phyloP scores from a whole-genome alignment of 2,329 filamentous ascomycete genomes.

The Trichoderma sp. region DNA sequence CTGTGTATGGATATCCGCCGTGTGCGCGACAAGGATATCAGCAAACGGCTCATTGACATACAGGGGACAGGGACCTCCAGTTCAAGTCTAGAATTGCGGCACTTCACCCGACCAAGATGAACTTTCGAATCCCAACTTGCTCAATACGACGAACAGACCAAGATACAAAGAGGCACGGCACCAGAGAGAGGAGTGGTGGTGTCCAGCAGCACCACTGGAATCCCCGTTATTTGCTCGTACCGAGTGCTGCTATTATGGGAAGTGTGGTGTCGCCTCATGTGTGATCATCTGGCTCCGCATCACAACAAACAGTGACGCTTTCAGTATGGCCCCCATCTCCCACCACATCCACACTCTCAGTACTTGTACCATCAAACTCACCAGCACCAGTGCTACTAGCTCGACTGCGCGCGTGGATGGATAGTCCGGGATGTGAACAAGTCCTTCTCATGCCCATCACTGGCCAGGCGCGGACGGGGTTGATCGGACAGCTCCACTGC shows the following conservation, averaged over 20 bases:
- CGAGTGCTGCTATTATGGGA: not conserved
- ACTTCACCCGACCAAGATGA: not conserved
- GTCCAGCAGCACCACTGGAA: not conserved
- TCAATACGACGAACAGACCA: not conserved
- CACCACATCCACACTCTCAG: constrained; percentile 5
- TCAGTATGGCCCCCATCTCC: constrained; percentile 5
- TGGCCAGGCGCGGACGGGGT: constrained; percentile 10
- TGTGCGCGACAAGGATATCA: constrained; percentile 12
- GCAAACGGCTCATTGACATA: not conserved
- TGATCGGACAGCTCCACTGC: constrained; percentile 16
- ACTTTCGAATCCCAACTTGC: not conserved
- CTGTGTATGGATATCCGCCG: not conserved
- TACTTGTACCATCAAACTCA: constrained; percentile 1
- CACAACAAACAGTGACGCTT: not conserved
- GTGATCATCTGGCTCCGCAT: constrained; percentile 21
- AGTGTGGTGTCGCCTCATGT: not conserved
- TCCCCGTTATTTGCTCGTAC: not conserved
- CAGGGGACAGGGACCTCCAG: not conserved
- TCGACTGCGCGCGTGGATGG: constrained; percentile 10
- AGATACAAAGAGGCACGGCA: not conserved
- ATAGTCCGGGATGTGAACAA: not conserved
- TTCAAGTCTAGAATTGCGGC: not conserved
- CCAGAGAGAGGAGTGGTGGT: not conserved
- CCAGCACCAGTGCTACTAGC: constrained; percentile 15
- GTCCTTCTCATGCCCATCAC: not conserved